Evolutionary conservation across 345 rosid genomes (phyloP).

Genomic region (Salix viminalis): DNA sequence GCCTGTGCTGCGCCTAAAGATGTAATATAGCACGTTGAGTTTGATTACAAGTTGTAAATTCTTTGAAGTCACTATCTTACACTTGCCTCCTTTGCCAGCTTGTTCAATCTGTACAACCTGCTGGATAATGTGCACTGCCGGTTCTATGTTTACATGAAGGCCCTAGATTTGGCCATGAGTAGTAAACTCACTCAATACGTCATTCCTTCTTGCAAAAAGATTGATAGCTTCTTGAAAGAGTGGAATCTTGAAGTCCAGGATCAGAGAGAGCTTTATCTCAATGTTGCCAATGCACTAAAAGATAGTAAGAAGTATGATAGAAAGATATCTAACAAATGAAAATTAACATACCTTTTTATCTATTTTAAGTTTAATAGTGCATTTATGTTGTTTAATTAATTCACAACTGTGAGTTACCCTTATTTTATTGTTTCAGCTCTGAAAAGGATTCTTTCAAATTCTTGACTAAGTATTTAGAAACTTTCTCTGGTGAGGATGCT

Average conservation of each 20-base stretch:
- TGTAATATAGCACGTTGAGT: conserved; percentile 39
- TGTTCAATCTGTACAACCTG: conserved; percentile 90
- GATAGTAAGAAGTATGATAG: conserved; percentile 68
- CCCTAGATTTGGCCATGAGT: conserved; percentile 55
- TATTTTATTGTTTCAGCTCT: conserved; percentile 44
- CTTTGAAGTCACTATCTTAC: conserved; percentile 15
- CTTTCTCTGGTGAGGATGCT: conserved; percentile 75
- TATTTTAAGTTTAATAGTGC: not conserved
- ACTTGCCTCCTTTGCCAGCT: conserved; percentile 44
- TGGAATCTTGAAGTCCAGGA: conserved; percentile 81
- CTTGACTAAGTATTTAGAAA: conserved; percentile 76
- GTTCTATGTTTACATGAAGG: conserved; percentile 78
- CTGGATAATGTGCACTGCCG: conserved; percentile 61
- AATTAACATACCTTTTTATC: not conserved
- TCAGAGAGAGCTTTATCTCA: conserved; percentile 76
- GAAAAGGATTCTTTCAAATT: conserved; percentile 65
- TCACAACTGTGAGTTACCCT: not conserved
- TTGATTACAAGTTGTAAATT: not conserved
- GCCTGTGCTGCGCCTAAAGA: conserved; percentile 80
- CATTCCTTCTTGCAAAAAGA: conserved; percentile 67
- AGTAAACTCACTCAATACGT: conserved; percentile 78
- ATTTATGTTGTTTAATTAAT: not conserved
- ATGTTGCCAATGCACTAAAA: conserved; percentile 58
- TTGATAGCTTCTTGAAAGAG: conserved; percentile 86
- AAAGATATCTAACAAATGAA: not conserved